phyloP scores from a whole-genome alignment of 2,329 filamentous ascomycete genomes.

The Colletotrichum eleusines region DNA sequence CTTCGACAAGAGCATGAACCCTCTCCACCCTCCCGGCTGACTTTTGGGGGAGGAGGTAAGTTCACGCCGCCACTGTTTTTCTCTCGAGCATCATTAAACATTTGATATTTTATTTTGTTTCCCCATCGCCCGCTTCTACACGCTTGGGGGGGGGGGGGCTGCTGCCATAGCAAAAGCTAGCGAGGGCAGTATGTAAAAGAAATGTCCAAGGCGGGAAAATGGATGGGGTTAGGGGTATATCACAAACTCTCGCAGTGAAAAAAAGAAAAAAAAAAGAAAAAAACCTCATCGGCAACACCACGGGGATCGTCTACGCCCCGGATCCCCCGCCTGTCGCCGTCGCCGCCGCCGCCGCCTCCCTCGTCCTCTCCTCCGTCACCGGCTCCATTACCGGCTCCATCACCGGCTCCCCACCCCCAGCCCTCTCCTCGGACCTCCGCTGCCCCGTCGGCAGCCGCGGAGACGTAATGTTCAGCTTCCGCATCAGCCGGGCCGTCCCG shows the following conservation, averaged over 20 bases:
- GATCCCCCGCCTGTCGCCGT: too few relatives aligned
- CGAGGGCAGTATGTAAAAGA: neutral
- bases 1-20: too few relatives aligned
- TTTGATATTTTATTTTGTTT: neutral
- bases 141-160: too few relatives aligned
- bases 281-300: neutral
- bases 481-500: constrained; percentile 51
- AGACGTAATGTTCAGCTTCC: constrained; percentile 55
- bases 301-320: neutral
- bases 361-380: constrained; percentile 31
- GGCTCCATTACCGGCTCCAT: constrained; percentile 33
- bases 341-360: neutral
- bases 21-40: too few relatives aligned
- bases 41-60: too few relatives aligned
- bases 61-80: neutral
- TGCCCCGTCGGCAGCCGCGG: constrained; percentile 47
- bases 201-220: neutral
- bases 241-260: constrained; percentile 1
- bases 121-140: neutral
- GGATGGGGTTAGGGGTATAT: neutral
- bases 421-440: constrained; percentile 41
- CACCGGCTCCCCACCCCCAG: constrained; percentile 30
- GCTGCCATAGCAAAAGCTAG: neutral
- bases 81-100: neutral
- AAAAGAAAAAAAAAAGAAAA: too few relatives aligned